Evolutionary conservation across 2,329 filamentous ascomycete species (phyloP).

Genomic region (Colletotrichum tofieldiae): DNA sequence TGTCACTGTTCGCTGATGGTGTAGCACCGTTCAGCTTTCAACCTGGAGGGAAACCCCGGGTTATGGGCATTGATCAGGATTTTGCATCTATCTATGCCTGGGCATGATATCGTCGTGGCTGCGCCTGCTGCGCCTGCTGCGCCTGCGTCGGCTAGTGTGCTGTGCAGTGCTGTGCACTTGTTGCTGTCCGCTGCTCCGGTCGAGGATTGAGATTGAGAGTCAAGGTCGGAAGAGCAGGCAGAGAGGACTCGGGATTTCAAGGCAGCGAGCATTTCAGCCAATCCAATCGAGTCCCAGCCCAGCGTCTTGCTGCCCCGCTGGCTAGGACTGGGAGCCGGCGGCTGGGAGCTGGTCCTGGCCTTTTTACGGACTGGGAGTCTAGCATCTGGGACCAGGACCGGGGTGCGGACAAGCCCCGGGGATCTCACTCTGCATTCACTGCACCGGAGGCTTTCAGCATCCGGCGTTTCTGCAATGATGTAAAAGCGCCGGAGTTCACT

Average conservation of each 20-base stretch:
- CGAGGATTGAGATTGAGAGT: neutral
- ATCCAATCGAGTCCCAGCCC: conserved; percentile 22
- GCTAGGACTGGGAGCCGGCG: neutral
- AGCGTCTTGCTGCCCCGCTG: conserved; percentile 12
- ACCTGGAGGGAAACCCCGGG: neutral
- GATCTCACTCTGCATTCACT: neutral
- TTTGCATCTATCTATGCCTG: neutral
- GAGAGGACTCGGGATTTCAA: neutral
- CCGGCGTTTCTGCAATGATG: conserved; percentile 22
- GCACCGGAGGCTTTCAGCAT: conserved; percentile 33
- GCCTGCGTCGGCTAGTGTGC: neutral
- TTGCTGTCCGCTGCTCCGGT: neutral
- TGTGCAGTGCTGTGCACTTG: neutral
- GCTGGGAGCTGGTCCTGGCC: neutral
- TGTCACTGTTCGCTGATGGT: neutral
- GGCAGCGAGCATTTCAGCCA: conserved; percentile 10
- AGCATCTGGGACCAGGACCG: neutral
- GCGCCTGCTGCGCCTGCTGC: neutral
- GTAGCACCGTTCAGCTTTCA: conserved; percentile 1
- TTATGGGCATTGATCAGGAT: neutral
- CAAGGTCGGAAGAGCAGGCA: neutral
- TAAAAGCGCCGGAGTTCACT: conserved; percentile 27
- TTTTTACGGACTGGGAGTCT: neutral
- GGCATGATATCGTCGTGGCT: neutral
- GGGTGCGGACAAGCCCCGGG: neutral